Percentiles rank a stretch among this genome's conserved stretches.
phyloP scores from a whole-genome alignment of 2,329 filamentous ascomycete species.

The Exophiala mesophila region DNA sequence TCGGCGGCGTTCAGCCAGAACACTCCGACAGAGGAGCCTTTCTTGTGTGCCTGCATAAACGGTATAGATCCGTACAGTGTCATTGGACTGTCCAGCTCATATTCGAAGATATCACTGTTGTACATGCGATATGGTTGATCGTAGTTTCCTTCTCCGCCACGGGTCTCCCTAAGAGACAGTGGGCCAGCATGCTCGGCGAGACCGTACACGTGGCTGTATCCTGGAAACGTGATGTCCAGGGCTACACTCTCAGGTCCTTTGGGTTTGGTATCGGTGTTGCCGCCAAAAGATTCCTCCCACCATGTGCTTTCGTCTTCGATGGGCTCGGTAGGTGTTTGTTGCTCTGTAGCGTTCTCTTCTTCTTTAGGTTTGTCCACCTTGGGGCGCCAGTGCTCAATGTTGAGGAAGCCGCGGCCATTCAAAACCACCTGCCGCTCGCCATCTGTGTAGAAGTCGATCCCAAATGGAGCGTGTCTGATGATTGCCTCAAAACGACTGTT shows the following conservation, averaged over 20 bases:
- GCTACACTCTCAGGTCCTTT: constrained; percentile 87
- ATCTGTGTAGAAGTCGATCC: constrained; percentile 79
- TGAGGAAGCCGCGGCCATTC: constrained; percentile 85
- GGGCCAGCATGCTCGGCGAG: constrained; percentile 90
- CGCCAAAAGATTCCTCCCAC: constrained; percentile 97
- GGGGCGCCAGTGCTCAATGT: constrained; percentile 90
- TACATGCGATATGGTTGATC: constrained; percentile 89
- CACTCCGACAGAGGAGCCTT: constrained; percentile 86
- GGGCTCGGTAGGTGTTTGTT: constrained; percentile 36
- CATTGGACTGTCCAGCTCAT: constrained; percentile 95
- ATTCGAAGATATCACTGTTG: constrained; percentile 97
- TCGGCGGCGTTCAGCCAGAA: constrained; percentile 98
- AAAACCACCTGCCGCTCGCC: constrained; percentile 77
- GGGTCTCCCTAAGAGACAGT: constrained; percentile 82
- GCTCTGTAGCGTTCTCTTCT: constrained; percentile 39
- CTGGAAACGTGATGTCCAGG: constrained; percentile 85
- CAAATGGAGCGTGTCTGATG: constrained; percentile 77
- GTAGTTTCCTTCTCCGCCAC: constrained; percentile 77
- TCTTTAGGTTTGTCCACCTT: constrained; percentile 62
- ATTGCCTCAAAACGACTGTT: constrained; percentile 72
- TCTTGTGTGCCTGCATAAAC: constrained; percentile 95
- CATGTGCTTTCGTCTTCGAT: constrained; percentile 80
- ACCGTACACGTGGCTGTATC: constrained; percentile 87
- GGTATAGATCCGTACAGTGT: constrained; percentile 96
- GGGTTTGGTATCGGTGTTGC: constrained; percentile 94